A percentile compares a stretch with the other conserved stretches of the same genome.
phyloP scores from a whole-genome alignment of 2,329 filamentous ascomycete species.

The Calonectria pauciramosa region DNA sequence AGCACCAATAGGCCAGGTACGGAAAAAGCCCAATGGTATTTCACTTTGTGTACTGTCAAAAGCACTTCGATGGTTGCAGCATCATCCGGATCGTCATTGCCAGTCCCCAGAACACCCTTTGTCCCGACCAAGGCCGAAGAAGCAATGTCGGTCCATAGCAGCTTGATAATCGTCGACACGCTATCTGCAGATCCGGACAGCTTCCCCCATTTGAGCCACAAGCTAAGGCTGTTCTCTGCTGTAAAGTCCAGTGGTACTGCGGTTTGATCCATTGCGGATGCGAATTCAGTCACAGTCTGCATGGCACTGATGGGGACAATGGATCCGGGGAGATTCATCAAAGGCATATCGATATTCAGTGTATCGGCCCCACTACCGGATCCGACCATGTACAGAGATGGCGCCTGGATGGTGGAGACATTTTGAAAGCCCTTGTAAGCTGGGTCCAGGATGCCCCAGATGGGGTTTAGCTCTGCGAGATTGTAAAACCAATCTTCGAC shows the following conservation, averaged over 20 bases:
- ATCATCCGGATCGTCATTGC: slow-evolving; percentile 21
- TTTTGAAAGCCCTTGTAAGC: slow-evolving; percentile 29
- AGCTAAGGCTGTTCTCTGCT: slow-evolving; percentile 7
- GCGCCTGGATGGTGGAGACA: slow-evolving; percentile 21
- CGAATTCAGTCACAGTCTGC: neutral
- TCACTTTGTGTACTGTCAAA: slow-evolving; percentile 22
- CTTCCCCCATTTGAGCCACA: slow-evolving; percentile 20
- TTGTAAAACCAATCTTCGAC: slow-evolving; percentile 42
- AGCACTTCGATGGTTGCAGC: slow-evolving; percentile 16
- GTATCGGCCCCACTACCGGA: neutral
- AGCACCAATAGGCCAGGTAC: slow-evolving; percentile 26
- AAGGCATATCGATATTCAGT: neutral
- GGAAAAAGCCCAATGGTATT: slow-evolving; percentile 31
- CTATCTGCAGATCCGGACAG: slow-evolving; percentile 8
- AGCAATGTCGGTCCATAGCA: slow-evolving; percentile 26
- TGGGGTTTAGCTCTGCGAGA: slow-evolving; percentile 20
- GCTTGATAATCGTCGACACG: slow-evolving; percentile 21
- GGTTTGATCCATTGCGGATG: neutral
- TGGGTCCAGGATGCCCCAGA: slow-evolving; percentile 30
- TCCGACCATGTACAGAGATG: slow-evolving; percentile 25
- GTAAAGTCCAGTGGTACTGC: neutral
- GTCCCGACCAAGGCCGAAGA: slow-evolving; percentile 32
- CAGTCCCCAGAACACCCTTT: slow-evolving; percentile 29
- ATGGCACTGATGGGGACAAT: slow-evolving; percentile 15
- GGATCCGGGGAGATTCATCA: slow-evolving; percentile 13